These are phyloP conservation scores for Meripilus lineatus DNA, from an alignment of 1,284 basidiomycete species.

Conservation along the genomic window DNA sequence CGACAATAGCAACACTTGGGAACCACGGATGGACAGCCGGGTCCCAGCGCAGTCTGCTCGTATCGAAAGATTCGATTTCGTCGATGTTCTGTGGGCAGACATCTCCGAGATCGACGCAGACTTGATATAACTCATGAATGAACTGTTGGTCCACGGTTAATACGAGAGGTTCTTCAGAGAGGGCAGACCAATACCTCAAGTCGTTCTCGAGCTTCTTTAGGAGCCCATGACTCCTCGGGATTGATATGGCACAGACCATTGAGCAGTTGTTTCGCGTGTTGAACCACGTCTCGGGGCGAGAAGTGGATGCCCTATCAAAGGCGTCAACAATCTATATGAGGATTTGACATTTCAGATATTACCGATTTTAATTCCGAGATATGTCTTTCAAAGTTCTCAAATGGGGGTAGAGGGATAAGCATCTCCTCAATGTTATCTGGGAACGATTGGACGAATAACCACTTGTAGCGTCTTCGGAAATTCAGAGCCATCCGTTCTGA, in stretches of 20 bases:
- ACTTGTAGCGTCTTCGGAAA: conserved; percentile 66
- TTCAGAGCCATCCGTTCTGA: conserved; percentile 39
- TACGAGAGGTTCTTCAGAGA: background rate
- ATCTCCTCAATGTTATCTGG: conserved; percentile 26
- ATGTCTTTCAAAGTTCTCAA: too few species aligned
- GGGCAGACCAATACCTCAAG: conserved; percentile 10
- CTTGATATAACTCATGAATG: background rate
- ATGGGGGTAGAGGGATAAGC: conserved; percentile 9
- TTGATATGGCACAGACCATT: background rate
- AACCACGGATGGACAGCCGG: conserved; percentile 42
- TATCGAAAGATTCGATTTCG: conserved; percentile 25
- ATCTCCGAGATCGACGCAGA: background rate
- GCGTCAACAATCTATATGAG: background rate
- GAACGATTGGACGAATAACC: conserved; percentile 46
- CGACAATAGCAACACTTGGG: too few species aligned
- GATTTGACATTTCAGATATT: background rate
- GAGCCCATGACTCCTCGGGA: conserved; percentile 10
- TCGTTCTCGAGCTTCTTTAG: conserved; percentile 16
- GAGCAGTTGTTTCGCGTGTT: background rate
- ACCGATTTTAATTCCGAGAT: background rate
- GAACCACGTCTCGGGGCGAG: background rate
- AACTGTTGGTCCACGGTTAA: background rate
- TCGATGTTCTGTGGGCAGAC: background rate
- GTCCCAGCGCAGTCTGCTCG: conserved; percentile 35
- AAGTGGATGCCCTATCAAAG: conserved; percentile 1